Evolutionary conservation across 768 basidiomycete species (phyloP), one percentile per base, ranked within the genome.

Genomic region (Pleurotus salmoneostramineus): DNA sequence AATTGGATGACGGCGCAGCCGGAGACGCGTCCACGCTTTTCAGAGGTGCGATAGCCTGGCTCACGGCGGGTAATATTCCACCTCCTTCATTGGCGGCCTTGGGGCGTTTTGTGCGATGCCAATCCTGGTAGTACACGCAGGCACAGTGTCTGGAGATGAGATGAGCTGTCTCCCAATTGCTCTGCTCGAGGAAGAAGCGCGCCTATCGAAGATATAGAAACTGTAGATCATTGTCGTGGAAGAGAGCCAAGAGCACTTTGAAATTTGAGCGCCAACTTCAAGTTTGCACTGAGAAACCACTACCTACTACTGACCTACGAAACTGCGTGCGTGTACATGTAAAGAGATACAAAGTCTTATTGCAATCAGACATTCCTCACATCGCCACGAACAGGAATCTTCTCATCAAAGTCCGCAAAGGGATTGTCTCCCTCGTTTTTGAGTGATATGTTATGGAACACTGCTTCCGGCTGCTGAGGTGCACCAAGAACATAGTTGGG

Each of bases 81-180:
- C 87, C 21, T 27, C 21, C 87, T 68, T 87, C 82, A 12, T 79
- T 78, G 2, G 94, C 91, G 42, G 83, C 81, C 69, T 84, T 88
- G 33, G 88, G 85, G 34, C 86, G 80, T 55, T 81, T 85, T 0
- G 87, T 86, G 50, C 93, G 84, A 65, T 95, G 88, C 91, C 93
- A 96, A 69, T 96, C 93, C 63, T 97, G 93, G 69, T 98, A 97
- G 74, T 96, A 98, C 47, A 98, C 83, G 67, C 92, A 93, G 15
- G 81, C 82, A 71, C 95, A 95, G 70, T 97, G 93, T 71, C 96
- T 94, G 52, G 60, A 56, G 58, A 64, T 59, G 50, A 50, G 34
- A 46, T 17, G 27, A 58, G 59, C 42, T 17, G n/a, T 27, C 21
- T 48, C 57, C 14, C 37, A 54, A 17, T 42, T 11, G 36, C 54